phyloP scores from a whole-genome alignment of 2,329 filamentous ascomycete species.

The Hypoxylon sp. region DNA sequence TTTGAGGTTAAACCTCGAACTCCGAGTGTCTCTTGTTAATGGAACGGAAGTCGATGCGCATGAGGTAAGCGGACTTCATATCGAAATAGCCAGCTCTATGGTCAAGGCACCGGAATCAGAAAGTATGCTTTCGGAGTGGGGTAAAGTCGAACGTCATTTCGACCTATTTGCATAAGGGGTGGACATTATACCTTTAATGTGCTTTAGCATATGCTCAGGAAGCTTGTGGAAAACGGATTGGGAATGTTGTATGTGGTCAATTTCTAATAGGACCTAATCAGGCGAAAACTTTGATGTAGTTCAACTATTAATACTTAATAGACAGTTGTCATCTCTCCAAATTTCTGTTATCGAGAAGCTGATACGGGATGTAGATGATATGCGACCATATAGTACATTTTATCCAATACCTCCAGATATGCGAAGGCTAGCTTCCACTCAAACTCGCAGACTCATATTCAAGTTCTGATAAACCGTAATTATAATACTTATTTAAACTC shows the following conservation, averaged over 20 bases:
- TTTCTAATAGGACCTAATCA: slow-evolving; percentile 39
- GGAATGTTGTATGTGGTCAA: slow-evolving; percentile 38
- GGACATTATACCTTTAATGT: slow-evolving; percentile 10
- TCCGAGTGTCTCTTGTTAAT: slow-evolving; percentile 53
- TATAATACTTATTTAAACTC: not conserved
- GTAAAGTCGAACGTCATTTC: slow-evolving; percentile 49
- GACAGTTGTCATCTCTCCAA: not conserved
- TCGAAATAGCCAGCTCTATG: slow-evolving; percentile 58
- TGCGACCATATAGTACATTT: not conserved
- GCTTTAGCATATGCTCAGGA: slow-evolving; percentile 27
- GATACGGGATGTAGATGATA: not conserved
- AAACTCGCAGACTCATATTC: not conserved
- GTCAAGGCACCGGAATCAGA: slow-evolving; percentile 56
- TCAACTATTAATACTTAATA: slow-evolving; percentile 40
- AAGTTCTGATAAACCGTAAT: not conserved
- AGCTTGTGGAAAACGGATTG: slow-evolving; percentile 18
- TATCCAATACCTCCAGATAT: too few species aligned
- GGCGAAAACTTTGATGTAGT: slow-evolving; percentile 35
- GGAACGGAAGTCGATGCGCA: slow-evolving; percentile 50
- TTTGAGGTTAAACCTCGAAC: slow-evolving; percentile 58
- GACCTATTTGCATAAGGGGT: slow-evolving; percentile 48
- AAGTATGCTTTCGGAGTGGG: slow-evolving; percentile 59
- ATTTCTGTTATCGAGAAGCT: not conserved
- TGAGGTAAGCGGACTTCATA: slow-evolving; percentile 55
- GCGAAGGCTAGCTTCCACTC: not conserved